A percentile compares a stretch with the other conserved stretches of the same genome.
These are phyloP conservation scores for Alternaria infectoria DNA, from an alignment of 2,329 filamentous ascomycete species.

Conservation along the genomic window DNA sequence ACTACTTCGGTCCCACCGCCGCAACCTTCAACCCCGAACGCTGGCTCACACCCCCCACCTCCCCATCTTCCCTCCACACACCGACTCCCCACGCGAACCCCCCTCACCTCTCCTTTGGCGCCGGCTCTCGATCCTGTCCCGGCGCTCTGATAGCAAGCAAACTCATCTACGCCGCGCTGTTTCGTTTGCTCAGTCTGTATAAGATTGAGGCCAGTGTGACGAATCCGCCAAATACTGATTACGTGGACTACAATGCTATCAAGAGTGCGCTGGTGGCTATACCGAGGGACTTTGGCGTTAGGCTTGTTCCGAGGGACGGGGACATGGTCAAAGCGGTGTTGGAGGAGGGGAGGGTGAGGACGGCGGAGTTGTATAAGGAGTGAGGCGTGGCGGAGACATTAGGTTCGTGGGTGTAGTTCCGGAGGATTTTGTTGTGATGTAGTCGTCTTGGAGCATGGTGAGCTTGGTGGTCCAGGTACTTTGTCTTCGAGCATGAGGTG, in stretches of 20 bases:
- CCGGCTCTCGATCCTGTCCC: constrained; percentile 59
- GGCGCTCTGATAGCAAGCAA: constrained; percentile 60
- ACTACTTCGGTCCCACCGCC: constrained; percentile 57
- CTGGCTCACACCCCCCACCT: constrained; percentile 47
- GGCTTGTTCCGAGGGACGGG: constrained; percentile 56
- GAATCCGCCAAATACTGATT: constrained; percentile 65
- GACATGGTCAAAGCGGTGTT: constrained; percentile 51
- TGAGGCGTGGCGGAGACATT: background rate
- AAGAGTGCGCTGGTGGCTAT: constrained; percentile 67
- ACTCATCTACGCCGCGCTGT: constrained; percentile 58
- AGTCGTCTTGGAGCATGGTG: too few species aligned
- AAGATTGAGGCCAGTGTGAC: constrained; percentile 57
- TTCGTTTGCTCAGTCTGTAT: constrained; percentile 58
- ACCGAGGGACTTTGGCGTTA: constrained; percentile 64
- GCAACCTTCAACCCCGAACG: constrained; percentile 57
- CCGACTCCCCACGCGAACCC: constrained; percentile 32
- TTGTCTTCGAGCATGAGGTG: too few species aligned
- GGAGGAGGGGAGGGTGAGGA: constrained; percentile 53
- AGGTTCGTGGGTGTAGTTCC: background rate
- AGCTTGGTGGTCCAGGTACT: too few species aligned
- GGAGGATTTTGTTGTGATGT: background rate
- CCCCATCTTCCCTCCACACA: background rate
- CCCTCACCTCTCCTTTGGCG: constrained; percentile 59
- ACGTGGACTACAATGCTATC: constrained; percentile 67
- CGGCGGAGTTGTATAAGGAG: constrained; percentile 56